Conservation (phyloP, 2,329 filamentous ascomycete genomes). For the Huntiella decipiens region DNA sequence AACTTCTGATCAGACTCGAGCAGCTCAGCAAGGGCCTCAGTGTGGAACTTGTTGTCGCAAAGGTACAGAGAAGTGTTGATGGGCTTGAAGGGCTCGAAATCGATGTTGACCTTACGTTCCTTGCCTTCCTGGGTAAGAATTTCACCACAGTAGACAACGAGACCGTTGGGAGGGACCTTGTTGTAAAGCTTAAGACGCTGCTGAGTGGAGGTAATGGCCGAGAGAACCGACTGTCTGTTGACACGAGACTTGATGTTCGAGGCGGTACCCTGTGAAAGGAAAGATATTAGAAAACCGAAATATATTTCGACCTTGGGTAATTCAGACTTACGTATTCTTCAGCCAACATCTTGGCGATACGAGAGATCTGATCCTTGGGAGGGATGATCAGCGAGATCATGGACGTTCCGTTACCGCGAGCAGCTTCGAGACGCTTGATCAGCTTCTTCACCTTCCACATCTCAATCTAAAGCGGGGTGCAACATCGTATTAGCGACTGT, state of each 20-base stretch:
- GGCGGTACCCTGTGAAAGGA: constrained; percentile 55
- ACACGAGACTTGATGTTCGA: constrained; percentile 99
- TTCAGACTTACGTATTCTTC: constrained; percentile 76
- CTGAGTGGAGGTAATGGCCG: constrained; percentile 96
- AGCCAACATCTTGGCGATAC: constrained; percentile 97
- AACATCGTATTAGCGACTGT: background rate
- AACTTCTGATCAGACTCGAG: constrained; percentile 98
- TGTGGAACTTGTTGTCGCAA: constrained; percentile 99
- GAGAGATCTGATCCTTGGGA: constrained; percentile 94
- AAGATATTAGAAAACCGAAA: background rate
- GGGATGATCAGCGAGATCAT: constrained; percentile 99
- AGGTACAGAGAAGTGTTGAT: constrained; percentile 99
- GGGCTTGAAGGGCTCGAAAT: constrained; percentile 99
- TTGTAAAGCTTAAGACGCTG: constrained; percentile 98
- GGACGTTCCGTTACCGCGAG: constrained; percentile 93
- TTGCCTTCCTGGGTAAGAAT: constrained; percentile 97
- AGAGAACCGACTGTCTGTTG: constrained; percentile 93
- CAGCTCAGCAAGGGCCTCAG: constrained; percentile 87
- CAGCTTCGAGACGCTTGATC: constrained; percentile 94
- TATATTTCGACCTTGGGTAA: background rate
- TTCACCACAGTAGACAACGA: constrained; percentile 99
- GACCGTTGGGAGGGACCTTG: constrained; percentile 91
- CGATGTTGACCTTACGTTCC: constrained; percentile 98
- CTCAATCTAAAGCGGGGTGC: constrained; percentile 34
- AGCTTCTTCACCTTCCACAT: constrained; percentile 99